Conservation (phyloP, 176 grass and related monocot species). For the Oryza coarctata region DNA sequence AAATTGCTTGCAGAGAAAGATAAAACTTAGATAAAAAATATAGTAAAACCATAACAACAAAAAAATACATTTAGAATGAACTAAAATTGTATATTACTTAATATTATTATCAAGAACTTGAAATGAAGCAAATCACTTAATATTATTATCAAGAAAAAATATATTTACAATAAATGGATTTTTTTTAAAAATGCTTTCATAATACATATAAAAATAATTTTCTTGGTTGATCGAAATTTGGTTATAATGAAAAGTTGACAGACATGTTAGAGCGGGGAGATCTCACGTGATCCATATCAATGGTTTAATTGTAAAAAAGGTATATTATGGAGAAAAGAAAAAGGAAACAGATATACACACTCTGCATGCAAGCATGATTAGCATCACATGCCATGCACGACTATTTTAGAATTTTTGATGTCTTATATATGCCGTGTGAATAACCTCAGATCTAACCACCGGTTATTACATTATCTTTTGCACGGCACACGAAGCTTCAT, state of each 20-base stretch:
- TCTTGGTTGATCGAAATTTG: too few species aligned
- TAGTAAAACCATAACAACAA: too few species aligned
- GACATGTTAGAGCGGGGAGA: background rate
- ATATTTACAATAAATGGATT: too few species aligned
- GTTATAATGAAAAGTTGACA: background rate
- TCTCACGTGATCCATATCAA: background rate
- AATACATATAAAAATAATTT: too few species aligned
- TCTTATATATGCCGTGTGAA: background rate
- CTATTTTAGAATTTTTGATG: background rate
- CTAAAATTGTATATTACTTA: too few species aligned
- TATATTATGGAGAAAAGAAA: background rate
- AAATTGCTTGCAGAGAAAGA: too few species aligned
- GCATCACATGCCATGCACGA: slow-evolving; percentile 21
- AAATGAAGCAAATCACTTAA: too few species aligned
- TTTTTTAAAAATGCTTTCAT: too few species aligned
- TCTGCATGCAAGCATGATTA: slow-evolving; percentile 19
- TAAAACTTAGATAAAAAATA: too few species aligned
- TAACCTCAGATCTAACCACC: slow-evolving; percentile 30
- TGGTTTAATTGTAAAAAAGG: background rate
- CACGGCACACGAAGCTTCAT: slow-evolving; percentile 12
- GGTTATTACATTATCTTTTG: slow-evolving; percentile 26
- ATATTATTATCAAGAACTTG: too few species aligned
- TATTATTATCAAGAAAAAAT: too few species aligned
- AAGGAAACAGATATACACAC: background rate
- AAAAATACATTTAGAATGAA: too few species aligned